Conservation (phyloP, 345 rosid species). For the Kandelia obovata region DNA sequence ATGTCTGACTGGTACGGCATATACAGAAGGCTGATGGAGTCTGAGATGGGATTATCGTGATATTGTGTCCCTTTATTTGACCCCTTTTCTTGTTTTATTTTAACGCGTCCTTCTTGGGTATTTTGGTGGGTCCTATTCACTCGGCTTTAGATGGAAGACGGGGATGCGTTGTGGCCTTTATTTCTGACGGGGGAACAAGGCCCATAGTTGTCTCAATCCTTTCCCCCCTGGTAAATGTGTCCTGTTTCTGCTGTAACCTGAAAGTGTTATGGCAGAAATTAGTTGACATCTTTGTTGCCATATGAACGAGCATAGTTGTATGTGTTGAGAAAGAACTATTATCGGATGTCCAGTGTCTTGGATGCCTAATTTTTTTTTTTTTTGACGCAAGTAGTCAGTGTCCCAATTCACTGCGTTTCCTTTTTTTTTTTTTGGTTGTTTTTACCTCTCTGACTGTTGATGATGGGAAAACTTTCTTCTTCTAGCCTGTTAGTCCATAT, state of each 20-base stretch:
- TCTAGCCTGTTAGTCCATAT: neutral
- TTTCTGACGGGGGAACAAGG: too few relatives aligned
- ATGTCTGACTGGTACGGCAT: too few relatives aligned
- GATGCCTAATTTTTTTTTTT: neutral
- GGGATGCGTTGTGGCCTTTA: too few relatives aligned
- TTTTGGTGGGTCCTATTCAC: too few relatives aligned
- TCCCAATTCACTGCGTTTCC: neutral
- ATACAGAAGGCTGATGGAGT: neutral
- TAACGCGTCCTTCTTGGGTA: neutral
- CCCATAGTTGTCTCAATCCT: too few relatives aligned
- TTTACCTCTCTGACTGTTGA: neutral
- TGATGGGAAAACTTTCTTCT: conserved; percentile 11
- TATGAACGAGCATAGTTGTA: neutral
- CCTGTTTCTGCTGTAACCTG: conserved; percentile 6
- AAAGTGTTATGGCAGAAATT: neutral
- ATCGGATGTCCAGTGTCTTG: neutral
- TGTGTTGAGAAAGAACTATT: neutral
- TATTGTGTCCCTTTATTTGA: neutral
- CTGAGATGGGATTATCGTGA: neutral
- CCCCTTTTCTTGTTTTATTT: neutral
- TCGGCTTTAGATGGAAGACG: too few relatives aligned
- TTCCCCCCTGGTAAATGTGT: neutral
- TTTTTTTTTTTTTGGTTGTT: neutral
- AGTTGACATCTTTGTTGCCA: neutral
- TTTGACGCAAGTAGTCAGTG: neutral